Evolutionary conservation across 768 basidiomycete species (phyloP).

Genomic region (Sarcodon aspratus): DNA sequence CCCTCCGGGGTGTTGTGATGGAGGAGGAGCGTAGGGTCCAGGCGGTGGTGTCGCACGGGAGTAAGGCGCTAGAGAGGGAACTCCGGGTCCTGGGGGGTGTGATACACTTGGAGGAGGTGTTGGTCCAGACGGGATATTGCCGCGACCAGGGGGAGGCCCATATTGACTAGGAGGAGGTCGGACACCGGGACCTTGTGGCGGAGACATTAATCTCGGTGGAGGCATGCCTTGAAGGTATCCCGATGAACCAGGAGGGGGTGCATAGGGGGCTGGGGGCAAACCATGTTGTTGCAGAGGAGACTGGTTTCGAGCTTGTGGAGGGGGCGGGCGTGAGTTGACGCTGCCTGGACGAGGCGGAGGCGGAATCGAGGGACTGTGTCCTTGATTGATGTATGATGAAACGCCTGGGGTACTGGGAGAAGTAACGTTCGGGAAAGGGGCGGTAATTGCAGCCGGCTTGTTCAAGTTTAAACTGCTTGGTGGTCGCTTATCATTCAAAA

Average conservation of each 20-base stretch:
- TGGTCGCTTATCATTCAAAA: constrained; percentile 34
- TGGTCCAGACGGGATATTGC: constrained; percentile 9
- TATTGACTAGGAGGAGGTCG: constrained; percentile 40
- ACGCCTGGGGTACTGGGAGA: constrained; percentile 8
- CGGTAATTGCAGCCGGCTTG: constrained; percentile 67
- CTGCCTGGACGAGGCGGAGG: constrained; percentile 61
- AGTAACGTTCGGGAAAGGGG: constrained; percentile 71
- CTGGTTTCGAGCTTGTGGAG: constrained; percentile 21
- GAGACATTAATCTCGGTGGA: constrained; percentile 35
- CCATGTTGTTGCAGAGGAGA: constrained; percentile 17
- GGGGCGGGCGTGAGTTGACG: constrained; percentile 33
- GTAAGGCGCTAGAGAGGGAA: constrained; percentile 26
- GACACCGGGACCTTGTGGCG: constrained; percentile 25
- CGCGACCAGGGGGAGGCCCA: constrained; percentile 29
- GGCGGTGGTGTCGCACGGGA: constrained; percentile 25
- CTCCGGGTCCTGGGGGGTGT: constrained; percentile 25
- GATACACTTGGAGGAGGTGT: constrained; percentile 9
- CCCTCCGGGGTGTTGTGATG: constrained; percentile 14
- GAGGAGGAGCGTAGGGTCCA: constrained; percentile 27
- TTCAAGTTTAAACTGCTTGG: constrained; percentile 34
- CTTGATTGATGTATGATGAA: constrained; percentile 7
- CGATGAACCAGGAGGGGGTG: constrained; percentile 21
- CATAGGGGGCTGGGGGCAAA: constrained; percentile 14
- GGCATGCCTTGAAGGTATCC: constrained; percentile 11
- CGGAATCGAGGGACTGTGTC: constrained; percentile 15